Conservation (phyloP, 1,284 basidiomycete genomes). For the Crepidotus sp. region DNA sequence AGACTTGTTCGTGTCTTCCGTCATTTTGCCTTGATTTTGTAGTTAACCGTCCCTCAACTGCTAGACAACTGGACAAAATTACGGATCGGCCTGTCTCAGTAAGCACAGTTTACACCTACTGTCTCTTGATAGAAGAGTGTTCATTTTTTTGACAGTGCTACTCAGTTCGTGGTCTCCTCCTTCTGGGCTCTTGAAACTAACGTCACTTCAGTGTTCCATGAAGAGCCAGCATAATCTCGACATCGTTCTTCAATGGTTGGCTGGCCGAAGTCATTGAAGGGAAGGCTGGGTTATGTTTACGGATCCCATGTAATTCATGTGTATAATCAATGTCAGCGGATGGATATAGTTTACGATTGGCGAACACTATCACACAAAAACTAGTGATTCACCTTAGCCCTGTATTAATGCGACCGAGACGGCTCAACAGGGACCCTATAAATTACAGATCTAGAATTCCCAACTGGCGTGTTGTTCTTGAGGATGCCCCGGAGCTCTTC, state of each 20-base stretch:
- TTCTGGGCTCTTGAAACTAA: slow-evolving; percentile 13
- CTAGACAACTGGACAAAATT: slow-evolving; percentile 74
- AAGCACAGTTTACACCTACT: slow-evolving; percentile 25
- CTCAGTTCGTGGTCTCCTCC: slow-evolving; percentile 43
- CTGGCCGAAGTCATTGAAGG: slow-evolving; percentile 50
- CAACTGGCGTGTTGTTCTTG: too few species aligned
- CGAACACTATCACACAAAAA: too few species aligned
- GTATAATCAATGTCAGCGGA: too few species aligned
- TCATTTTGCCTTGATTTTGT: slow-evolving; percentile 5
- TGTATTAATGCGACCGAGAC: too few species aligned
- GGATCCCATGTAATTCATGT: slow-evolving; percentile 9
- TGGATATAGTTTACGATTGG: too few species aligned
- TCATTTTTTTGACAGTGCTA: slow-evolving; percentile 51
- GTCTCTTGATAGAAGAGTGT: slow-evolving; percentile 14
- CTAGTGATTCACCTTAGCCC: too few species aligned
- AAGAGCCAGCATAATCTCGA: slow-evolving; percentile 90
- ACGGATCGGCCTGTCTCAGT: slow-evolving; percentile 81
- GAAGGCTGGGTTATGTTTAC: slow-evolving; percentile 16
- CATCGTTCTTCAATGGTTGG: slow-evolving; percentile 67
- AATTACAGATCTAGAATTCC: too few species aligned
- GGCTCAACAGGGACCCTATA: too few species aligned
- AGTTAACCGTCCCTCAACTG: background rate
- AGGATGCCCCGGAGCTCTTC: too few species aligned
- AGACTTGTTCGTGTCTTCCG: slow-evolving; percentile 46
- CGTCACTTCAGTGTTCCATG: slow-evolving; percentile 67